Percentiles rank a stretch among this genome's conserved stretches.
Conservation (phyloP, 23 red algal genomes). For the Porphyridium purpureum region DNA sequence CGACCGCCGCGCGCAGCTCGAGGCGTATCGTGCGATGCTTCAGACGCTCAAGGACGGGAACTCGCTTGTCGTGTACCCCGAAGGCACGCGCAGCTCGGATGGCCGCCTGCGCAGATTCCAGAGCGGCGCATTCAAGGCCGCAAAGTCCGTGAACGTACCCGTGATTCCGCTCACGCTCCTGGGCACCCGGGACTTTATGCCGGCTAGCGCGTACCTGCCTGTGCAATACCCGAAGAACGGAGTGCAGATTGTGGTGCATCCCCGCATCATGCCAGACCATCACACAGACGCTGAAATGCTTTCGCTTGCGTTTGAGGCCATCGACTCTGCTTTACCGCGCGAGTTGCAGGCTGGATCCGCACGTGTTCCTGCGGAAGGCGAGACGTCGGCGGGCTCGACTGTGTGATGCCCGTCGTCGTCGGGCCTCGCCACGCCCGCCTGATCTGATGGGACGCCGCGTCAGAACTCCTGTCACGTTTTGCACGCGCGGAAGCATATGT, state of each 20-base stretch:
- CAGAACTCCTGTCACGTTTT: too few species aligned
- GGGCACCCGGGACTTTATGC: constrained; percentile 75
- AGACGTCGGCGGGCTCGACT: too few species aligned
- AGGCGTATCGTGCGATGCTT: constrained; percentile 68
- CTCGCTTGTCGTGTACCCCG: constrained; percentile 81
- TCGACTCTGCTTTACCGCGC: constrained; percentile 48
- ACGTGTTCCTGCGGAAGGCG: too few species aligned
- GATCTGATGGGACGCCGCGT: too few species aligned
- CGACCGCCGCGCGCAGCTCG: constrained; percentile 46
- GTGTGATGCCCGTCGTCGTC: too few species aligned
- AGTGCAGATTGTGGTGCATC: constrained; percentile 54
- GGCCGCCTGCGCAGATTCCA: constrained; percentile 54
- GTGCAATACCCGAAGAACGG: constrained; percentile 26
- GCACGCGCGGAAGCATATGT: too few species aligned
- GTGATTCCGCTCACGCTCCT: constrained; percentile 80
- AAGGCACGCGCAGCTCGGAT: constrained; percentile 64
- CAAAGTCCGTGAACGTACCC: constrained; percentile 31
- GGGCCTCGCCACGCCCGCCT: too few species aligned
- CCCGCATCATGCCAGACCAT: constrained; percentile 19
- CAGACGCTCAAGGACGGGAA: constrained; percentile 22
- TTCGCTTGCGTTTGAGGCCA: constrained; percentile 16
- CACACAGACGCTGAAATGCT: constrained; percentile 12
- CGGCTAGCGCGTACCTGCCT: constrained; percentile 42
- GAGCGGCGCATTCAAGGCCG: constrained; percentile 70
- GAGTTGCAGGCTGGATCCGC: too few species aligned